Base-by-base conservation (phyloP, 2,329 filamentous ascomycete genomes). In the Penicillium sp. region DNA sequence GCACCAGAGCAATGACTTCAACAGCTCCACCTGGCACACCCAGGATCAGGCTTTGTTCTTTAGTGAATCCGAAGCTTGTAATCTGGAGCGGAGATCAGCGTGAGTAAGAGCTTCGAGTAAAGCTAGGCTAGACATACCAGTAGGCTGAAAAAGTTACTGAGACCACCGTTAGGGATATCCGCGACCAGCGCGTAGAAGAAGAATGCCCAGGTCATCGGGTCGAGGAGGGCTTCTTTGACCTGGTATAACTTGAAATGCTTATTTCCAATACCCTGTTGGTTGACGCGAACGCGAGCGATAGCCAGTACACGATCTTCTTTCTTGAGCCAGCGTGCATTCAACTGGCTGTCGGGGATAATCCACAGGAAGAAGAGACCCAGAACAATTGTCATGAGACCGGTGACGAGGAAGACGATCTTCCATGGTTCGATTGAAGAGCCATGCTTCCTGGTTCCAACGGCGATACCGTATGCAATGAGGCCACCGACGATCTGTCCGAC, bases 221-320 rank as follows among this genome's bases (percentile, higher is more conserved):
- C 84, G 3, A 75, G 53, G 6, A 87, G 63, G 0, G 83, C 82
- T 60, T 87, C 83, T 14, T 81, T 77, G 1, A 88, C 76, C 58
- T 94, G 90, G 19, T 82, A 79, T 74, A 81, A 78, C 59, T 88
- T 88, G 72, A 87, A 89, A 57, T 88, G 81, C 59, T 86, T 85
- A 56, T 85, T 88, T 1, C 87, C 87, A 14, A 89, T 86, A 0
- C 90, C 90, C 55, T 90, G 90, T 67, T 91, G 85, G 63, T 93
- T 93, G 19, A 85, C 79, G 0, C 89, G 80, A 5, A 93, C 83
- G 0, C 90, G 81, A 59, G 91, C 89, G 23, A 92, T 77, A 0
- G 87, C 88, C 37, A 91, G 79, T 0, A 85, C 69, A 11, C 85
- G 84, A 60, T 93, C 90, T 42, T 84, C 79, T 48, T 87, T 81